phyloP scores from a whole-genome alignment of 2,329 filamentous ascomycete species.

The Colletotrichum karsti region DNA sequence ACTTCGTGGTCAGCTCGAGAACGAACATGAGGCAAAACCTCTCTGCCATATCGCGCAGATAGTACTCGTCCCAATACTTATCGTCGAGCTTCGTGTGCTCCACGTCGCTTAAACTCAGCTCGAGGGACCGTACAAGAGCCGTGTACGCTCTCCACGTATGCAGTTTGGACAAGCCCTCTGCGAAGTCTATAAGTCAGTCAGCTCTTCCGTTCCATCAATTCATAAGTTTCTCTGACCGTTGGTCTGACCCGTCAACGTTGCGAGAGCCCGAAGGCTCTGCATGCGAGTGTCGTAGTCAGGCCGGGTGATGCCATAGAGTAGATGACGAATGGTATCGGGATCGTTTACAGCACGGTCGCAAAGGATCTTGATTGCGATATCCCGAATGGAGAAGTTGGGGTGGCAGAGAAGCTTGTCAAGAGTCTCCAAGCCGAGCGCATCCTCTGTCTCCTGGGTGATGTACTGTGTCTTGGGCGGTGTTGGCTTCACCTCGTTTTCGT shows the following conservation, averaged over 20 bases:
- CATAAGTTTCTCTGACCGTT: conserved; percentile 4
- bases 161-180: conserved; percentile 54
- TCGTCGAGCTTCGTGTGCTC: conserved; percentile 62
- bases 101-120: conserved; percentile 60
- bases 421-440: conserved; percentile 72
- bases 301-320: conserved; percentile 67
- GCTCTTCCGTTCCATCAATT: not conserved
- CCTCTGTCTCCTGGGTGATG: conserved; percentile 79
- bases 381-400: conserved; percentile 77
- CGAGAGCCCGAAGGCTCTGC: conserved; percentile 63
- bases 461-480: conserved; percentile 73
- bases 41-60: conserved; percentile 68
- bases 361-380: conserved; percentile 70
- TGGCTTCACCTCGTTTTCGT: conserved; percentile 73
- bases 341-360: conserved; percentile 69
- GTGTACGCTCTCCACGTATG: conserved; percentile 60
- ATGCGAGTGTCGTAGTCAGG: conserved; percentile 68
- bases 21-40: conserved; percentile 67
- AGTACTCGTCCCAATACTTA: conserved; percentile 69
- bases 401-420: conserved; percentile 74
- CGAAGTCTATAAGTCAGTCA: conserved; percentile 33
- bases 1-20: conserved; percentile 66
- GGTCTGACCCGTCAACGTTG: conserved; percentile 58
- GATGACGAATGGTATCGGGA: conserved; percentile 52
- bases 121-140: conserved; percentile 68